Conservation (phyloP, 305 asterid genomes). For the Rubia peregrina region DNA sequence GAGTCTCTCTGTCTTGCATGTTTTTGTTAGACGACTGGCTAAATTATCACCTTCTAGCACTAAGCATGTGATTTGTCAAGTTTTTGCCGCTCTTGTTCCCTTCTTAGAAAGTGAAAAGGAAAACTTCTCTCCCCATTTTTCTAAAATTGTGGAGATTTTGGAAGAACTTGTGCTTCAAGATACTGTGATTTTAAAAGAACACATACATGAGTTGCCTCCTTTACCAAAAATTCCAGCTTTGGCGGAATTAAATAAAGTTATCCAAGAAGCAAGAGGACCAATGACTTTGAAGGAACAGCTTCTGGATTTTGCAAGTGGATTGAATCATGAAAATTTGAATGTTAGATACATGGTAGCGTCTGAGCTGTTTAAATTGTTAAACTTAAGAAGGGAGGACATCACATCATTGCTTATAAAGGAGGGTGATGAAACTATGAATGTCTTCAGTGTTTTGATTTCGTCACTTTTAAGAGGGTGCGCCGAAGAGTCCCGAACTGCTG, state of each 20-base stretch:
- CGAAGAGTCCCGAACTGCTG: slow-evolving; percentile 85
- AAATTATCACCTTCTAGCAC: slow-evolving; percentile 80
- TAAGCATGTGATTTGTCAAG: slow-evolving; percentile 89
- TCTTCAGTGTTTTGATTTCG: slow-evolving; percentile 71
- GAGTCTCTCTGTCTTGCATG: slow-evolving; percentile 76
- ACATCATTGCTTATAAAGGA: slow-evolving; percentile 60
- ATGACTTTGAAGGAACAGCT: slow-evolving; percentile 80
- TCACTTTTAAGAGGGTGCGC: slow-evolving; percentile 93
- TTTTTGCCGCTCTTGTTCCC: slow-evolving; percentile 93
- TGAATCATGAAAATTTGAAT: slow-evolving; percentile 88
- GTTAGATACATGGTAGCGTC: slow-evolving; percentile 97
- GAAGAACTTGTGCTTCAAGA: slow-evolving; percentile 87
- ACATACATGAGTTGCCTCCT: slow-evolving; percentile 84
- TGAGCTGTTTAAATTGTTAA: slow-evolving; percentile 76
- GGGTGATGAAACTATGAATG: slow-evolving; percentile 68
- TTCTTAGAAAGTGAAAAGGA: slow-evolving; percentile 75
- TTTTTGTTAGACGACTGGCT: slow-evolving; percentile 73
- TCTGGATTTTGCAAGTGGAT: slow-evolving; percentile 72
- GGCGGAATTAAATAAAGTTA: slow-evolving; percentile 71
- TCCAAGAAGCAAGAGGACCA: slow-evolving; percentile 75
- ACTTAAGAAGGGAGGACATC: slow-evolving; percentile 61
- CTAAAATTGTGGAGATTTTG: slow-evolving; percentile 76
- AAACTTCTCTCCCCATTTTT: slow-evolving; percentile 41
- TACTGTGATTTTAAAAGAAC: slow-evolving; percentile 55
- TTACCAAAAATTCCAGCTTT: slow-evolving; percentile 81